Percentiles rank a stretch among this genome's conserved stretches.
phyloP scores from a whole-genome alignment of 2,329 filamentous ascomycete genomes.

The Sclerotinia subarctica region DNA sequence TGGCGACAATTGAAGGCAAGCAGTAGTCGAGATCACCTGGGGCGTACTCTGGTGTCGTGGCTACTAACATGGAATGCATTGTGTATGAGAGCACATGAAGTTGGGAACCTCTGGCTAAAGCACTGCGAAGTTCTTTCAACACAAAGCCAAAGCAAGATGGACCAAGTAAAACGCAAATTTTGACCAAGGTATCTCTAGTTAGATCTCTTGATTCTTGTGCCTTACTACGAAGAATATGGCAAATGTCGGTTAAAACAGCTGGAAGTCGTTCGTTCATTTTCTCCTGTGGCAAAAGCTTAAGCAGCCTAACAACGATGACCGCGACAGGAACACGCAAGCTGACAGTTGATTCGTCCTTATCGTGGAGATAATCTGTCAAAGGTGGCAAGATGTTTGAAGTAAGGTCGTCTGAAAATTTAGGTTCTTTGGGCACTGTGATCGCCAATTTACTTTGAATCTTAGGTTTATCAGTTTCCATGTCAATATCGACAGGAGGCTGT shows the following conservation, averaged over 20 bases:
- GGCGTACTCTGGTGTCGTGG: slow-evolving; percentile 66
- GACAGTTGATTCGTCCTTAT: slow-evolving; percentile 92
- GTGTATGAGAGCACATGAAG: slow-evolving; percentile 94
- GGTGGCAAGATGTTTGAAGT: slow-evolving; percentile 73
- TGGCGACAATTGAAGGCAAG: slow-evolving; percentile 68
- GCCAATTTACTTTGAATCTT: slow-evolving; percentile 49
- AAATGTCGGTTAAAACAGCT: slow-evolving; percentile 84
- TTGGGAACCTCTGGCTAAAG: slow-evolving; percentile 83
- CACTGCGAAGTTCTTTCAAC: slow-evolving; percentile 82
- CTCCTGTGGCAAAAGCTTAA: slow-evolving; percentile 72
- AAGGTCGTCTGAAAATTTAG: slow-evolving; percentile 70
- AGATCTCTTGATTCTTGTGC: slow-evolving; percentile 86
- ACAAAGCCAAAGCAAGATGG: slow-evolving; percentile 85
- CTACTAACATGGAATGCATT: slow-evolving; percentile 83
- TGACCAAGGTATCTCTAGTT: slow-evolving; percentile 80
- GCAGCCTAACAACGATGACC: slow-evolving; percentile 81
- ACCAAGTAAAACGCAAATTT: slow-evolving; percentile 78
- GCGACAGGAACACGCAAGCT: slow-evolving; percentile 89
- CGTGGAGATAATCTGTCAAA: slow-evolving; percentile 79
- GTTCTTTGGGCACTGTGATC: slow-evolving; percentile 61
- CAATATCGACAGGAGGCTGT: slow-evolving; percentile 34
- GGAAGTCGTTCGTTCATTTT: slow-evolving; percentile 74
- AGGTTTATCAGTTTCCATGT: slow-evolving; percentile 37
- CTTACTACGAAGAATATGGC: slow-evolving; percentile 86
- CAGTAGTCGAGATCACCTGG: slow-evolving; percentile 90